Conservation (phyloP, 2,329 filamentous ascomycete species). For the Cercospora berteroae region DNA sequence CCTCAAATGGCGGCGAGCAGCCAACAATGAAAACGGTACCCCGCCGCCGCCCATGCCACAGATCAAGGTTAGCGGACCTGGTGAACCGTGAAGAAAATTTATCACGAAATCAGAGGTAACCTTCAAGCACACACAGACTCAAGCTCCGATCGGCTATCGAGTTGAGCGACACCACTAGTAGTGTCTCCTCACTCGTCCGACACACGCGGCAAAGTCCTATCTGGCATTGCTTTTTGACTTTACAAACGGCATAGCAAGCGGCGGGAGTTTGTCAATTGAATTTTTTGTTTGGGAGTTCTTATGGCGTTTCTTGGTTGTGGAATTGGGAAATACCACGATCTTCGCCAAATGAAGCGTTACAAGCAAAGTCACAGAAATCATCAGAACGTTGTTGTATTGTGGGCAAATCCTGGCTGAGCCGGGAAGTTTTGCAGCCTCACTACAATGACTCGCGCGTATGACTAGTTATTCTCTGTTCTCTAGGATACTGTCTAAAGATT, state of each 20-base stretch:
- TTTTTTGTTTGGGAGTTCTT: neutral
- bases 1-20: slow-evolving; percentile 39
- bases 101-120: slow-evolving; percentile 1
- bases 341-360: neutral
- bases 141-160: slow-evolving; percentile 1
- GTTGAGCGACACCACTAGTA: slow-evolving; percentile 11
- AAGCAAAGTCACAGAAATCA: neutral
- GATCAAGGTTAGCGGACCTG: slow-evolving; percentile 41
- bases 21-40: slow-evolving; percentile 34
- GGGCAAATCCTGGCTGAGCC: neutral
- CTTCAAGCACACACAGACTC: slow-evolving; percentile 3
- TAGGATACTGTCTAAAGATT: neutral
- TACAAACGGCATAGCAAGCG: neutral
- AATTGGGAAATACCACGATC: neutral
- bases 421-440: neutral
- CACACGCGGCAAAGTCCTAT: neutral
- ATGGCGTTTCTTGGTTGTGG: neutral
- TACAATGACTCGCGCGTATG: neutral
- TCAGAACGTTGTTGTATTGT: neutral
- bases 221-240: neutral
- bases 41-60: slow-evolving; percentile 40
- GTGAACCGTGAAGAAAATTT: slow-evolving; percentile 36
- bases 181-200: neutral
- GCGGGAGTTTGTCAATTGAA: neutral
- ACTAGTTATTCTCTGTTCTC: neutral